phyloP scores from a whole-genome alignment of 2,329 filamentous ascomycete genomes.

The Colletotrichum tabaci region DNA sequence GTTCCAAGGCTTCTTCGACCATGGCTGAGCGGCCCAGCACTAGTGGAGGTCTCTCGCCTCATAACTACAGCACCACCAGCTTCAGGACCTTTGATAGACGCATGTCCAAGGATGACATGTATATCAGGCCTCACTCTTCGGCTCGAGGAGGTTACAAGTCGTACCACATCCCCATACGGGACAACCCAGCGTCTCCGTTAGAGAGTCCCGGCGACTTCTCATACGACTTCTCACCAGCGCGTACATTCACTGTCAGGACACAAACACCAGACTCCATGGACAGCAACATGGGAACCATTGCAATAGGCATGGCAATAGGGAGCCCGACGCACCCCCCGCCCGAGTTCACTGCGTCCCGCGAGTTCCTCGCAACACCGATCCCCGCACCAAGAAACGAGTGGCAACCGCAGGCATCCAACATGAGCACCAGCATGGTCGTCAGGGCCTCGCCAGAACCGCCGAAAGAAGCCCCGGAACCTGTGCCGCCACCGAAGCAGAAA shows the following conservation, averaged over 20 bases:
- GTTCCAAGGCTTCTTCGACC: constrained; percentile 37
- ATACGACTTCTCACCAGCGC: constrained; percentile 50
- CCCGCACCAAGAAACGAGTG: constrained; percentile 43
- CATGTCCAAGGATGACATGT: constrained; percentile 61
- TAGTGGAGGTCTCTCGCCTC: constrained; percentile 52
- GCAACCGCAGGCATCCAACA: constrained; percentile 47
- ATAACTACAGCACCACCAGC: constrained; percentile 47
- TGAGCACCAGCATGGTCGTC: constrained; percentile 31
- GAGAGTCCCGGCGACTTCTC: constrained; percentile 54
- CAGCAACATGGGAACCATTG: constrained; percentile 57
- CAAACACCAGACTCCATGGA: constrained; percentile 60
- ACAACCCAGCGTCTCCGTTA: constrained; percentile 60
- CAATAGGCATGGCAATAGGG: constrained; percentile 82
- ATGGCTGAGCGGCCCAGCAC: constrained; percentile 59
- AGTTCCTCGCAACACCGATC: constrained; percentile 5
- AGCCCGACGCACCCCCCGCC: constrained; percentile 70
- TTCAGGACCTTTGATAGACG: constrained; percentile 57
- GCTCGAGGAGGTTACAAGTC: constrained; percentile 53
- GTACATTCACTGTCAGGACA: constrained; percentile 55
- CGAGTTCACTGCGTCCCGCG: constrained; percentile 42
- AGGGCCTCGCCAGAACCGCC: constrained; percentile 38
- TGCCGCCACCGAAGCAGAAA: constrained; percentile 59
- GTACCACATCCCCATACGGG: constrained; percentile 59
- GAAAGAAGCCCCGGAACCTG: constrained; percentile 25
- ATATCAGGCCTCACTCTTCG: constrained; percentile 50